Percentiles rank a stretch among this genome's conserved stretches.
Evolutionary conservation across 495 filamentous ascomycete genomes (phyloP).

Genomic region (Letharia columbiana): DNA sequence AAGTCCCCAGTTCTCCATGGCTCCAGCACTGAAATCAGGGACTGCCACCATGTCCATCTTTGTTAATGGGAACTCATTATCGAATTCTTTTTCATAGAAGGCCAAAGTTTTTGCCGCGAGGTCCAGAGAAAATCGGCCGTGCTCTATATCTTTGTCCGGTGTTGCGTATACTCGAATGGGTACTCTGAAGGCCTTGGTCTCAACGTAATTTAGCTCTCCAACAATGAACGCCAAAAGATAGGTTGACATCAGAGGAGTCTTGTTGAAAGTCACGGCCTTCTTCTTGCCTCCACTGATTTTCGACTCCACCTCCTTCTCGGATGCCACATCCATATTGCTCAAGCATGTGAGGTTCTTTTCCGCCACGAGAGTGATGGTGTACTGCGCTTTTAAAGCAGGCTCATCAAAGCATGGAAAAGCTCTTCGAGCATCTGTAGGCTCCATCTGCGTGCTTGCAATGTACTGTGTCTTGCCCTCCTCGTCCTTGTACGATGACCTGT

Average conservation of each 20-base stretch:
- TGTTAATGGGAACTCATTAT: conserved; percentile 45
- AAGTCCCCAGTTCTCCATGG: conserved; percentile 99
- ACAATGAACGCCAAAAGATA: conserved; percentile 63
- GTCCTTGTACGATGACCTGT: conserved; percentile 55
- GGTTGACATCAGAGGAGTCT: conserved; percentile 59
- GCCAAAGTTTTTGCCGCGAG: conserved; percentile 49
- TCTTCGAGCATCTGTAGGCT: conserved; percentile 55
- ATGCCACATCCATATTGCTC: conserved; percentile 61
- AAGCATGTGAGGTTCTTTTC: conserved; percentile 55
- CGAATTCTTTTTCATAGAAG: conserved; percentile 50
- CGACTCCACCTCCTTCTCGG: conserved; percentile 47
- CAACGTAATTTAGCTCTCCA: conserved; percentile 56
- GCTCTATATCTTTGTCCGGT: conserved; percentile 55
- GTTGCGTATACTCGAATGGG: conserved; percentile 57
- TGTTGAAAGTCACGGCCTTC: conserved; percentile 59
- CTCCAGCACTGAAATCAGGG: conserved; percentile 85
- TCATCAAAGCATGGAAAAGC: conserved; percentile 67
- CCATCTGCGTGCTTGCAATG: conserved; percentile 59
- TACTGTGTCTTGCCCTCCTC: conserved; percentile 48
- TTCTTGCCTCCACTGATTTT: conserved; percentile 41
- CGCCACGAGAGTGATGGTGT: conserved; percentile 55
- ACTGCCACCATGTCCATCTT: conserved; percentile 99
- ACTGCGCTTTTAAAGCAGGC: conserved; percentile 59
- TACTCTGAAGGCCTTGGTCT: conserved; percentile 56
- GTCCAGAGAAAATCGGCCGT: conserved; percentile 56